These are phyloP conservation scores for Myochromella boudieri DNA, from an alignment of 768 basidiomycete genomes.

Conservation along the genomic window DNA sequence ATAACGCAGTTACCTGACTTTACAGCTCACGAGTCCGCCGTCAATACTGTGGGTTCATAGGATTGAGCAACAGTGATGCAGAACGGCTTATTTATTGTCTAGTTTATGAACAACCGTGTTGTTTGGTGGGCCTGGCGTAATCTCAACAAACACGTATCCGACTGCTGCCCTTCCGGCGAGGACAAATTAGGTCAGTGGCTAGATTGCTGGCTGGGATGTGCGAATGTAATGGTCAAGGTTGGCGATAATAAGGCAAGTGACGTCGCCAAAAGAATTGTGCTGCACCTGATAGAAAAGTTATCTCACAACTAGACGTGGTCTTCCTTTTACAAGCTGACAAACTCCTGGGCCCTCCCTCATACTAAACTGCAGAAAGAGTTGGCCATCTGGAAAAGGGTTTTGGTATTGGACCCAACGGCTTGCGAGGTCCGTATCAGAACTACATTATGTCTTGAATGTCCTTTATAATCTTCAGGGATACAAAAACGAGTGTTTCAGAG, in stretches of 20 bases:
- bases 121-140: slow-evolving; percentile 37
- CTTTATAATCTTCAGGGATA: slow-evolving; percentile 32
- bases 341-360: slow-evolving; percentile 51
- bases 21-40: slow-evolving; percentile 42
- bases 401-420: slow-evolving; percentile 58
- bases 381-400: slow-evolving; percentile 55
- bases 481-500: slow-evolving; percentile 50
- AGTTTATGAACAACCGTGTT: slow-evolving; percentile 18
- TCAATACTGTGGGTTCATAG: slow-evolving; percentile 28
- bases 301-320: too few species aligned
- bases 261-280: neutral
- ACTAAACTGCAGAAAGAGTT: slow-evolving; percentile 62
- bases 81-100: neutral
- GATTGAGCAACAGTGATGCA: neutral
- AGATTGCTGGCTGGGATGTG: slow-evolving; percentile 72
- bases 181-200: slow-evolving; percentile 19
- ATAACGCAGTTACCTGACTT: slow-evolving; percentile 24
- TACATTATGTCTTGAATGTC: neutral
- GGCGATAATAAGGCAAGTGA: slow-evolving; percentile 25
- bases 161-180: slow-evolving; percentile 22
- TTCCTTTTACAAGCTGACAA: slow-evolving; percentile 46
- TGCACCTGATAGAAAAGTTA: neutral
- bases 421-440: slow-evolving; percentile 47
- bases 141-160: slow-evolving; percentile 43
- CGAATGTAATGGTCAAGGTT: slow-evolving; percentile 50